Base-by-base conservation (phyloP, 352 stramenopile genomes). In the Globisporangium mamillatum region DNA sequence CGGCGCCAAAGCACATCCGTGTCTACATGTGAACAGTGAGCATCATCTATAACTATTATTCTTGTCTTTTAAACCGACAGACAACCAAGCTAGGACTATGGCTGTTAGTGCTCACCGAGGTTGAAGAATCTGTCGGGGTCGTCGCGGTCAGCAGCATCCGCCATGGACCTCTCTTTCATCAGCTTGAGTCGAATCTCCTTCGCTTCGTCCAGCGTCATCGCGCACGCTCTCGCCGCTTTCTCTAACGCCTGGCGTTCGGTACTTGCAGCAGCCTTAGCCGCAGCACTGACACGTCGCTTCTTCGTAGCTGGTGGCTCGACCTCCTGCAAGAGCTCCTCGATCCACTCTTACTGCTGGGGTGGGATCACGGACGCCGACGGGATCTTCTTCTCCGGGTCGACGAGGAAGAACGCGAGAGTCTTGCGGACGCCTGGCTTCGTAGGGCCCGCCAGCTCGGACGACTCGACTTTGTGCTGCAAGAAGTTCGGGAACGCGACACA, bases 371-470 rank as follows among this genome's bases (percentile, higher is more conserved):
- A 64, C 1, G 72, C 82, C 20, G 75, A 86, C n/a, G 69, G 64
- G 20, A 82, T 71, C 7, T 55, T 36, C 6, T 55, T 67, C 2
- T 70, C 38, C 1, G 75, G 76, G 24, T 89, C 72, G 16, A 89
- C 57, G 16, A 86, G 66, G 59, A 89, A 86, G 55, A 86, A 81
- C 20, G 66, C 75, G 14, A 84, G 29, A 66, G 84, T 84, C 53
- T 84, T 84, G 55, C 75, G 76, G 14, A 66, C 52, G 24, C 78
- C 78, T 18, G 75, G 64, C 41, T 73, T 68, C 12, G 41, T 75
- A 14, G 60, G 29, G 56, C 81, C 76, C 8, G 59, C 44, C 10
- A 89, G 60, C 67, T 84, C 64, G 41, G 86, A 87, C 4, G 79
- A 74, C 59, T 79, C 71, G 6, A 87, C 77, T 54, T 75, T 69